Conservation (phyloP, 495 filamentous ascomycete genomes). For the Usnea hakonensis region DNA sequence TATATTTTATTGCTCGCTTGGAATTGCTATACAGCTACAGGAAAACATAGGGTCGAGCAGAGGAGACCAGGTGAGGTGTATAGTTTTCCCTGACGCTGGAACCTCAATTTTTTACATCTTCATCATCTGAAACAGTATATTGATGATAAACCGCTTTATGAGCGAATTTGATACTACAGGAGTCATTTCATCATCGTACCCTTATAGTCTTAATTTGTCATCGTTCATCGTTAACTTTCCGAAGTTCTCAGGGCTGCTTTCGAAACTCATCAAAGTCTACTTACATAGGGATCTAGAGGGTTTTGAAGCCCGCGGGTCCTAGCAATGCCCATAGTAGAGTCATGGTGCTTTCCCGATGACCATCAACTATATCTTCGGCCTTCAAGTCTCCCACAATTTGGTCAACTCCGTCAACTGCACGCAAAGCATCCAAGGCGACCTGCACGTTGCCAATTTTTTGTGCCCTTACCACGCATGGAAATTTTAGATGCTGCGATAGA, state of each 20-base stretch:
- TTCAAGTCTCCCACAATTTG: conserved; percentile 34
- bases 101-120: too few species aligned
- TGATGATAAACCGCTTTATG: too few species aligned
- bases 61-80: too few species aligned
- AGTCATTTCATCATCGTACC: too few species aligned
- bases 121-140: too few species aligned
- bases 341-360: conserved; percentile 60
- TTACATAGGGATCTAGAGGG: too few species aligned
- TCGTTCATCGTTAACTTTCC: conserved; percentile 23
- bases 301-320: conserved; percentile 46
- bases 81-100: too few species aligned
- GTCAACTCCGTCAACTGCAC: conserved; percentile 32
- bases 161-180: too few species aligned
- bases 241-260: conserved; percentile 44
- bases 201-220: not conserved
- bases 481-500: conserved; percentile 52
- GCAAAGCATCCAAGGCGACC: conserved; percentile 49
- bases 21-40: too few species aligned
- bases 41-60: too few species aligned
- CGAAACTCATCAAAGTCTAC: conserved; percentile 48
- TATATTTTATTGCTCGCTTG: too few species aligned
- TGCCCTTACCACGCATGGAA: conserved; percentile 48
- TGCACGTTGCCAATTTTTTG: conserved; percentile 57
- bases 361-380: conserved; percentile 58
- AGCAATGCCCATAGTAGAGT: conserved; percentile 56